These are phyloP conservation scores for Geotrichum citri-aurantii DNA, from an alignment of 1,139 yeast genomes.

Conservation along the genomic window DNA sequence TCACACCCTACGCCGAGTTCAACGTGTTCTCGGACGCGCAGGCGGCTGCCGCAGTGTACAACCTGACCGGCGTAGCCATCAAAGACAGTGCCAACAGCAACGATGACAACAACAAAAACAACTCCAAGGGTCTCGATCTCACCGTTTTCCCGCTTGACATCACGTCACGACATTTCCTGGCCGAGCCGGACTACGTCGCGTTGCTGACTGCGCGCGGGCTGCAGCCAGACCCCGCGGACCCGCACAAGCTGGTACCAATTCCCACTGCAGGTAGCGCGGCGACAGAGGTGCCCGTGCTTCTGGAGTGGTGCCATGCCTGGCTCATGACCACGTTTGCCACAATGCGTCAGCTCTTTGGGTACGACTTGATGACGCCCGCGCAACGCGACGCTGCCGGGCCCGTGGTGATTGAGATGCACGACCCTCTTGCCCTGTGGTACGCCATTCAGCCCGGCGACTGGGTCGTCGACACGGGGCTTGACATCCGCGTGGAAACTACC, in stretches of 20 bases:
- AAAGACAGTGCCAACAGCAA: not conserved
- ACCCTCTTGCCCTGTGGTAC: constrained; percentile 40
- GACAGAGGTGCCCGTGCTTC: not conserved
- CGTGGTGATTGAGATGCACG: constrained; percentile 34
- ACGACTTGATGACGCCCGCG: constrained; percentile 21
- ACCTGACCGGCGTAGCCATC: constrained; percentile 31
- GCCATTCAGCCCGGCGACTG: constrained; percentile 29
- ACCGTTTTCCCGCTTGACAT: constrained; percentile 39
- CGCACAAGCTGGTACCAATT: not conserved
- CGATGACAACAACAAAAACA: no score
- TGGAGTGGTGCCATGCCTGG: constrained; percentile 29
- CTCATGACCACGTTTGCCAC: constrained; percentile 33
- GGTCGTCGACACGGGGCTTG: constrained; percentile 29
- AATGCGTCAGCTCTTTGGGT: constrained; percentile 24
- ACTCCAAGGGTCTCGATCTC: constrained; percentile 31
- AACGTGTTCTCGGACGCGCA: constrained; percentile 40
- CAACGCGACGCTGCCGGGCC: constrained; percentile 12
- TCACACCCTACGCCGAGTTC: constrained; percentile 41
- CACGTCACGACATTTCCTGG: constrained; percentile 33
- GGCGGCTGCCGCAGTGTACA: constrained; percentile 39
- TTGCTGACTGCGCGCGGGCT: constrained; percentile 18
- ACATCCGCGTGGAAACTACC: constrained; percentile 38
- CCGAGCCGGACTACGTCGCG: constrained; percentile 25
- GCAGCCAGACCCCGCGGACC: not conserved
- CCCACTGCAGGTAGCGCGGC: not conserved